Percentiles rank a stretch among this genome's conserved stretches.
Evolutionary conservation across 2,329 filamentous ascomycete genomes (phyloP).

Genomic region (Leptographium flavum): DNA sequence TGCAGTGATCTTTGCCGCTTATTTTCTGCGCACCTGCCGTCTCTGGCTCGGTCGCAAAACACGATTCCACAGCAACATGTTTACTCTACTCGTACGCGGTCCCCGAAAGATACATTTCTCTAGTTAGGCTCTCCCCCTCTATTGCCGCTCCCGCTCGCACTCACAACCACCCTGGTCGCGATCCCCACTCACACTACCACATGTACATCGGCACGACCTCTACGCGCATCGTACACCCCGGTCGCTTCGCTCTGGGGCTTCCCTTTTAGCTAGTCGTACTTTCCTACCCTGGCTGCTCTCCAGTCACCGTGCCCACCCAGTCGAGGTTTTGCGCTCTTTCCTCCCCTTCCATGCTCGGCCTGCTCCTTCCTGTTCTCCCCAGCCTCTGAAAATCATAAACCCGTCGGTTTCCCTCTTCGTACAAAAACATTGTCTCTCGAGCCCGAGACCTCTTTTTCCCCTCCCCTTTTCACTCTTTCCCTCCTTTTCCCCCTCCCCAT

Average conservation of each 20-base stretch:
- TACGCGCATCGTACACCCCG: slow-evolving; percentile 7
- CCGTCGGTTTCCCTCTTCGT: slow-evolving; percentile 7
- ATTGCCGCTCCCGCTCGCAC: background rate
- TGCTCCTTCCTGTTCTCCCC: slow-evolving; percentile 15
- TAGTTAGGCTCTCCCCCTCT: too few relatives aligned
- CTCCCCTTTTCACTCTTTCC: slow-evolving; percentile 1
- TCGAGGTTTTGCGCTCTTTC: background rate
- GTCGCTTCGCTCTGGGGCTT: slow-evolving; percentile 7
- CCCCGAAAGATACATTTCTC: background rate
- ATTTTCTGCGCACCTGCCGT: too few relatives aligned
- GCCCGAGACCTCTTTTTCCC: slow-evolving; percentile 2
- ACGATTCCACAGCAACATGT: too few relatives aligned
- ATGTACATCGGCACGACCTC: slow-evolving; percentile 1
- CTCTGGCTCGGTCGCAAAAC: too few relatives aligned
- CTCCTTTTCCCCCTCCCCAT: slow-evolving; percentile 3
- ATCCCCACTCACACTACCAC: slow-evolving; percentile 5
- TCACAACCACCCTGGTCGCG: background rate
- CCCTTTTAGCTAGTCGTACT: slow-evolving; percentile 11
- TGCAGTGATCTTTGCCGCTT: too few relatives aligned
- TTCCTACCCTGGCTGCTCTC: slow-evolving; percentile 5
- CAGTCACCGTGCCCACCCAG: background rate
- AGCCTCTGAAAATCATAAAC: slow-evolving; percentile 13
- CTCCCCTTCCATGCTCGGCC: slow-evolving; percentile 2
- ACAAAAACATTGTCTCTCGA: slow-evolving; percentile 3
- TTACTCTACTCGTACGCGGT: background rate